Evolutionary conservation across 495 filamentous ascomycete genomes (phyloP), one percentile per base, ranked within the genome.

Genomic region (Xylaria acuta): DNA sequence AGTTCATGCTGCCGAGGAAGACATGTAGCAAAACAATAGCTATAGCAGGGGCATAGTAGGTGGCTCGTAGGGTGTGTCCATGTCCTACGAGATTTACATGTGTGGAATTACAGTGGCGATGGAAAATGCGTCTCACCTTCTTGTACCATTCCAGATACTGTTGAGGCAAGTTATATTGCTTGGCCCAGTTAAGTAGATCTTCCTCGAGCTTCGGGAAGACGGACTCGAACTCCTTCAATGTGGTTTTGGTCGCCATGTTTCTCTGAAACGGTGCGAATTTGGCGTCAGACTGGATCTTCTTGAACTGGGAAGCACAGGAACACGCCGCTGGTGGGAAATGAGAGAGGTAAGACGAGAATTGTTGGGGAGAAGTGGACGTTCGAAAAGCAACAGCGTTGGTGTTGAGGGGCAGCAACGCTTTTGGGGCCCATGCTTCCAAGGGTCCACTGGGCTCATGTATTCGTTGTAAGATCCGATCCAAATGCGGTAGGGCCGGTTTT

Each of bases 141-240:
- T 92, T 87, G 76, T 92, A 93, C 96, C 95, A 98, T 63, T 94
- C 86, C n/a, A 94, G 81, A 45, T 93, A 92, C 79, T 95, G 88
- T 63, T 90, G 83, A 62, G 97, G 94, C 32, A 97, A 85, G 56
- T 93, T 92, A 83, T 97, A 97, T 71, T 88, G 83, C 83, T 89
- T 89, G 71, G 90, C 91, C 81, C 95, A 88, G 75, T 85, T 88
- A 58, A 93, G 85, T 62, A 99, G 84, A 73, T 93, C 93, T 77
- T 92, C 86, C 78, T 93, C 88, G 69, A 95, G 86, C 73, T 89
- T 87, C 59, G 92, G 93, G 86, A 97, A 97, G 78, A 97, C 86
- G 20, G 88, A 83, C 86, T 99, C 96, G 79, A 99, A 99, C 68
- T 96, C 90, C 75, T 92, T 86, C 71, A 92, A 87, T 49, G 90